Conservation (phyloP, 768 basidiomycete species). For the Russula sp. region DNA sequence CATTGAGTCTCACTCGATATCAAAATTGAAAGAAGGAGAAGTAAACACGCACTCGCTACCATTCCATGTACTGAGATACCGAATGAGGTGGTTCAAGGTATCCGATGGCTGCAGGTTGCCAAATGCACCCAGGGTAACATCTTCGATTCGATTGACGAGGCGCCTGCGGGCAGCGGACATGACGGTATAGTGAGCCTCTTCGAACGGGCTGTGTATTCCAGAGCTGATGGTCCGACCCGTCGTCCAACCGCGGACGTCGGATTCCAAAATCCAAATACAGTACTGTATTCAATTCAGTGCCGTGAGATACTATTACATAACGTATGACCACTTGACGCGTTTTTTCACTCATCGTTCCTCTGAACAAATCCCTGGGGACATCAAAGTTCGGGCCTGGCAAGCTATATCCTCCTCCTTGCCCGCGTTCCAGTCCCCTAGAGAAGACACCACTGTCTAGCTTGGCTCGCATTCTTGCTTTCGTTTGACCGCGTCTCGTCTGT, state of each 20-base stretch:
- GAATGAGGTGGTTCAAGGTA: slow-evolving; percentile 66
- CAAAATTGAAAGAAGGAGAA: not conserved
- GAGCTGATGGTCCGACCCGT: not conserved
- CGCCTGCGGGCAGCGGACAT: slow-evolving; percentile 56
- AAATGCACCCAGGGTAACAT: slow-evolving; percentile 64
- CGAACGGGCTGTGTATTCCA: not conserved
- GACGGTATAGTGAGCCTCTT: not conserved
- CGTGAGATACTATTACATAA: slow-evolving; percentile 48
- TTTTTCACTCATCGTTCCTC: slow-evolving; percentile 30
- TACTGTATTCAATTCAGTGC: no score
- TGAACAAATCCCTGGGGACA: slow-evolving; percentile 81
- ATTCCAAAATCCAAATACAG: no score
- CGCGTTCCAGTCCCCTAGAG: slow-evolving; percentile 93
- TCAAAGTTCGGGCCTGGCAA: slow-evolving; percentile 88
- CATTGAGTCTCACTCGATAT: slow-evolving; percentile 13
- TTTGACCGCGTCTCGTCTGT: slow-evolving; percentile 46
- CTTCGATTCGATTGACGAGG: slow-evolving; percentile 52
- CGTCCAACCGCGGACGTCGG: no score
- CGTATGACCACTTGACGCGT: slow-evolving; percentile 25
- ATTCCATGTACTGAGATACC: slow-evolving; percentile 79
- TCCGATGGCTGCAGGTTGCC: slow-evolving; percentile 55
- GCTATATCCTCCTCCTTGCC: slow-evolving; percentile 78
- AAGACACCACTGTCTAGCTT: slow-evolving; percentile 35
- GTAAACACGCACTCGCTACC: slow-evolving; percentile 77
- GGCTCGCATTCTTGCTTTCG: slow-evolving; percentile 36